Percentiles rank a stretch among this genome's conserved stretches.
phyloP scores from a whole-genome alignment of 1,139 yeast species.

The Kluyveromyces sp. region DNA sequence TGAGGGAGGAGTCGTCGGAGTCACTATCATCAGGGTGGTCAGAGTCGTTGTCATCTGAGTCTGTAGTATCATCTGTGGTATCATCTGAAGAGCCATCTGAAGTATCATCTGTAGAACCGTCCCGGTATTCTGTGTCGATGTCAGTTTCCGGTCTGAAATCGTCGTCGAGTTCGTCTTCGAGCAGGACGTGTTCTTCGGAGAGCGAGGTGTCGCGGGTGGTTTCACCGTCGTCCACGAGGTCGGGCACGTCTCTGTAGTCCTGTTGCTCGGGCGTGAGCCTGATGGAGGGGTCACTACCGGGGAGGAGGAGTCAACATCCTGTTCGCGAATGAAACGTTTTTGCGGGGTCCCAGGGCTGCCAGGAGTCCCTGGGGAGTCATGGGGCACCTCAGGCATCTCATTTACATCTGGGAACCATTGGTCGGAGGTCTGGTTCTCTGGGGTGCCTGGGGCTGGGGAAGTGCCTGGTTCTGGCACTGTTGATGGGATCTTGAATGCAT shows the following conservation, averaged over 20 bases:
- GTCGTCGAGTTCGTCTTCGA: constrained; percentile 24
- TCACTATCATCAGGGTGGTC: too few species aligned
- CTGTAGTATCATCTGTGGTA: constrained; percentile 6
- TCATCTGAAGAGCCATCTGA: constrained; percentile 8
- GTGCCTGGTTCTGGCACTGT: constrained; percentile 6
- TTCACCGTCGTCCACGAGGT: constrained; percentile 27
- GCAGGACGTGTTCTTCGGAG: constrained; percentile 27
- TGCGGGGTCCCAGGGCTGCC: too few species aligned
- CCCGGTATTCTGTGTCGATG: constrained; percentile 23
- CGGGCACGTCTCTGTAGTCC: constrained; percentile 21
- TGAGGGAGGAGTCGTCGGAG: constrained; percentile 5
- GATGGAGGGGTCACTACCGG: constrained; percentile 5
- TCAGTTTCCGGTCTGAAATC: constrained; percentile 18
- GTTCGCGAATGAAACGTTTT: too few species aligned
- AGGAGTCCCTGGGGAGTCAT: not conserved
- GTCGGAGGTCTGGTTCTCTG: not conserved
- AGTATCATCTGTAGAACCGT: constrained; percentile 7
- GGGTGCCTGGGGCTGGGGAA: not conserved
- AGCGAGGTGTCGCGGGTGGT: constrained; percentile 23
- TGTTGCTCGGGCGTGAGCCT: constrained; percentile 17
- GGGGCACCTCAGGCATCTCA: not conserved
- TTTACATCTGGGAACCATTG: too few species aligned
- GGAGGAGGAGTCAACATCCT: too few species aligned
- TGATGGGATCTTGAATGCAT: constrained; percentile 6
- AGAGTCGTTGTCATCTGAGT: too few species aligned